These are phyloP conservation scores for Leccinum angustisporum DNA, from an alignment of 1,284 basidiomycete species.

Conservation along the genomic window DNA sequence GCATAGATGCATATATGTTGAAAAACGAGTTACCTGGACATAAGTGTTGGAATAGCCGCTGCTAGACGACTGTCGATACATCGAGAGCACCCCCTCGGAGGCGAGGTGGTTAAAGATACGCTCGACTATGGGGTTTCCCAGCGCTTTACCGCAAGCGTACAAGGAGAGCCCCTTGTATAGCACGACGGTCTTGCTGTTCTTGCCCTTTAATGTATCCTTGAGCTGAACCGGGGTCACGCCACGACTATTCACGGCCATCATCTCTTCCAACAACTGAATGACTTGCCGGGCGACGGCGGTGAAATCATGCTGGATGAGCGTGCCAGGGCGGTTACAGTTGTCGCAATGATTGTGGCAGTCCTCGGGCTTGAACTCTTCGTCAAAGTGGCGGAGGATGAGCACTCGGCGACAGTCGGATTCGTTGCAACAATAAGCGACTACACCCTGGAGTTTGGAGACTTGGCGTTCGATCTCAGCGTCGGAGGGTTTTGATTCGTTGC, in stretches of 20 bases:
- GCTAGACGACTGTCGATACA: constrained; percentile 38
- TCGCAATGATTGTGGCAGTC: constrained; percentile 71
- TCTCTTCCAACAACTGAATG: constrained; percentile 52
- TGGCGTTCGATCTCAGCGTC: constrained; percentile 56
- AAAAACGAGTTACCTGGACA: constrained; percentile 23
- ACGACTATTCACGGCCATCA: constrained; percentile 36
- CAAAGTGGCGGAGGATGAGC: constrained; percentile 76
- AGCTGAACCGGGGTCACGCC: constrained; percentile 49
- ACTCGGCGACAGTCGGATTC: constrained; percentile 84
- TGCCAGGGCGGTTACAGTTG: constrained; percentile 62
- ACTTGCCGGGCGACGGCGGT: constrained; percentile 51
- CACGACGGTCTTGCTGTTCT: constrained; percentile 47
- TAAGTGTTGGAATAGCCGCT: constrained; percentile 35
- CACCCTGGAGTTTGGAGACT: constrained; percentile 49
- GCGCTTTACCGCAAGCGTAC: constrained; percentile 55
- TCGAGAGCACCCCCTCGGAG: constrained; percentile 41
- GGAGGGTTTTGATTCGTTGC: constrained; percentile 35
- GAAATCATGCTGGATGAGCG: constrained; percentile 48
- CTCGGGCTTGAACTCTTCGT: constrained; percentile 60
- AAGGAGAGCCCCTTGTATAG: constrained; percentile 46
- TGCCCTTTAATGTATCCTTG: constrained; percentile 64
- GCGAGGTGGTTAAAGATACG: constrained; percentile 58
- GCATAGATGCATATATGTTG: background rate
- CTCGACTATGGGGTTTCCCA: constrained; percentile 54
- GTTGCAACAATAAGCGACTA: constrained; percentile 78